A percentile compares a stretch with the other conserved stretches of the same genome.
Evolutionary conservation across 2,329 filamentous ascomycete species (phyloP).

Genomic region (Fusarium brevicatenulatum): DNA sequence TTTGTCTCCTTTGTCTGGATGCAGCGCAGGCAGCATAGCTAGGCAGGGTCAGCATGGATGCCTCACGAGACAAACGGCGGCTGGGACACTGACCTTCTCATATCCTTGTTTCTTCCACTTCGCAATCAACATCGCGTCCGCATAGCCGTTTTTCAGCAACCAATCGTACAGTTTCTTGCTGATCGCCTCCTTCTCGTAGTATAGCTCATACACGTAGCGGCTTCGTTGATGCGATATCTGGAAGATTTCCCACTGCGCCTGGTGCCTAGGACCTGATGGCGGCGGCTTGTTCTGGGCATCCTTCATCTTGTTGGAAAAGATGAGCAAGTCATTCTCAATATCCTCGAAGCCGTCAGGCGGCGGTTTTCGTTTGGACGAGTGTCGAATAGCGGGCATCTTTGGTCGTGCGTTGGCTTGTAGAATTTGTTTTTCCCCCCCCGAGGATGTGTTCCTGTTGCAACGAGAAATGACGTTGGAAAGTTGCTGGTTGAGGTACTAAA

Average conservation of each 20-base stretch:
- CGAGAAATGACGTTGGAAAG: background rate
- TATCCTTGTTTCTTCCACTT: constrained; percentile 99
- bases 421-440: background rate
- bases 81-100: constrained; percentile 78
- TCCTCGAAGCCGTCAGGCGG: constrained; percentile 88
- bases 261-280: constrained; percentile 82
- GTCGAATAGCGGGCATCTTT: constrained; percentile 80
- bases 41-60: constrained; percentile 38
- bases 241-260: constrained; percentile 96
- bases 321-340: constrained; percentile 85
- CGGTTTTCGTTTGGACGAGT: constrained; percentile 80
- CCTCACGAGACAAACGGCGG: background rate
- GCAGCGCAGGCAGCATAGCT: constrained; percentile 94
- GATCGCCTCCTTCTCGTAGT: constrained; percentile 98
- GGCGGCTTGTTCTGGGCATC: constrained; percentile 91
- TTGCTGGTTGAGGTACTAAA: background rate
- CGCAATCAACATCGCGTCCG: constrained; percentile 93
- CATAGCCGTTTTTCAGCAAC: constrained; percentile 95
- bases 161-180: constrained; percentile 93
- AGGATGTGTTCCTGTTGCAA: background rate
- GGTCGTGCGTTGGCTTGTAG: background rate
- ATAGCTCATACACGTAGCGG: constrained; percentile 96
- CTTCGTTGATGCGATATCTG: constrained; percentile 94
- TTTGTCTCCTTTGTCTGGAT: constrained; percentile 99
- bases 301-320: constrained; percentile 92